Evolutionary conservation across 2,329 filamentous ascomycete genomes (phyloP).

Genomic region (Exophiala oligosperma): DNA sequence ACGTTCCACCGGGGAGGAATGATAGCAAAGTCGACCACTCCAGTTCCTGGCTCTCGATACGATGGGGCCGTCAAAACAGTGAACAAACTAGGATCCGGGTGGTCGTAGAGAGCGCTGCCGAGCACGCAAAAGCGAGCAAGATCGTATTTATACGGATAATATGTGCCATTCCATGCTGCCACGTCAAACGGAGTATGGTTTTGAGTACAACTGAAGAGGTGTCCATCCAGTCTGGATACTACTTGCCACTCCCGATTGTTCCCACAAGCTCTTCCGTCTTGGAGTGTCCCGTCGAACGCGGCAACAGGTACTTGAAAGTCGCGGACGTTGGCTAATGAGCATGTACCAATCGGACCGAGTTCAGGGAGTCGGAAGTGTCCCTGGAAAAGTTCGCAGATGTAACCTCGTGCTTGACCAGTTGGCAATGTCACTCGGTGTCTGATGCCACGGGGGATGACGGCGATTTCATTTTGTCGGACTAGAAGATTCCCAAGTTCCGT

Average conservation of each 20-base stretch:
- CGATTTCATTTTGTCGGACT: constrained; percentile 68
- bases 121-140: constrained; percentile 43
- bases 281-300: constrained; percentile 52
- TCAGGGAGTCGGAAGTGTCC: constrained; percentile 66
- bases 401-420: constrained; percentile 62
- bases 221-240: constrained; percentile 62
- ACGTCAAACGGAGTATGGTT: constrained; percentile 69
- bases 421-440: constrained; percentile 59
- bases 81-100: constrained; percentile 44
- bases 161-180: constrained; percentile 71
- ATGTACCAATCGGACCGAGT: constrained; percentile 65
- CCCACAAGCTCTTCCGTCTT: not conserved
- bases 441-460: constrained; percentile 66
- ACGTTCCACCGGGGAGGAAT: constrained; percentile 44
- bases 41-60: constrained; percentile 27
- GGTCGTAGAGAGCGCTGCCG: constrained; percentile 41
- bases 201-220: constrained; percentile 62
- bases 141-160: constrained; percentile 48
- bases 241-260: constrained; percentile 45
- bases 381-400: constrained; percentile 67
- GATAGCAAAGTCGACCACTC: constrained; percentile 40
- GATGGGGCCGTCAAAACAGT: constrained; percentile 41
- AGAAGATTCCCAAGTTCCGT: constrained; percentile 66
- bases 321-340: constrained; percentile 63
- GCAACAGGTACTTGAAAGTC: constrained; percentile 67